Base-by-base conservation (phyloP, 1,284 basidiomycete genomes). In the Microbotryum violaceum region DNA sequence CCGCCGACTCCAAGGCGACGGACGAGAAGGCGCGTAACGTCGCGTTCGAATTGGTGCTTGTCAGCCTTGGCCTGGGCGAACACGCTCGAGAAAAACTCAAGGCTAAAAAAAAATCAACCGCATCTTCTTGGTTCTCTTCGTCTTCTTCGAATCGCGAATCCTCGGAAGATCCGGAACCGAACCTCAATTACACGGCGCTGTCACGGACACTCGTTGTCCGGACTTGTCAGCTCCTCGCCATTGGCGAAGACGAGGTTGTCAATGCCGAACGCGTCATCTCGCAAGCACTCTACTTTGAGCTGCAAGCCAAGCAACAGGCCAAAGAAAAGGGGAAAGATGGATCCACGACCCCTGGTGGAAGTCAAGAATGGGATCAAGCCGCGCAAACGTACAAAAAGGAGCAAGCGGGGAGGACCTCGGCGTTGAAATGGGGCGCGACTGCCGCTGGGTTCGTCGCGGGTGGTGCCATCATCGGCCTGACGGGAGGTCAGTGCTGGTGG, bases 381-480 rank as follows among this genome's bases (percentile, higher is more conserved):
- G 72, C 76, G 1, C 66, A 75, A 10, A 56, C 56, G 12, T 57
- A 56, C 20, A 49, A 42, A 31, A 71, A 73, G 50, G 72, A 77
- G 54, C 73, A 75, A 42, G 72, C 79, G 49, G 65, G 61, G 63
- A 68, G 66, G 58, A 62, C 57, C 16, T 67, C 45, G 23, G 51
- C 63, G 20, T 62, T 79, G 7, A 72, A 75, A 37, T 74, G 75
- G 65, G 73, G 77, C 0, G 79, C 79, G 1, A 81, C 79, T 0
- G 79, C 77, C 1, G 78, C 77, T 0, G 80, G 79, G 0, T 77
- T 80, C 27, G 73, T 80, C 0, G 64, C 74, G 5, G 76, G 76
- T 1, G 74, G 73, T 6, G 77, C 81, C 0, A 74, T 79, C 0
- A 75, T 82, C 44, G 80, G 80, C 6, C 70, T 82, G 6, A 81